phyloP scores from a whole-genome alignment of 257 asterid genomes.

The Orobanche coerulescens region DNA sequence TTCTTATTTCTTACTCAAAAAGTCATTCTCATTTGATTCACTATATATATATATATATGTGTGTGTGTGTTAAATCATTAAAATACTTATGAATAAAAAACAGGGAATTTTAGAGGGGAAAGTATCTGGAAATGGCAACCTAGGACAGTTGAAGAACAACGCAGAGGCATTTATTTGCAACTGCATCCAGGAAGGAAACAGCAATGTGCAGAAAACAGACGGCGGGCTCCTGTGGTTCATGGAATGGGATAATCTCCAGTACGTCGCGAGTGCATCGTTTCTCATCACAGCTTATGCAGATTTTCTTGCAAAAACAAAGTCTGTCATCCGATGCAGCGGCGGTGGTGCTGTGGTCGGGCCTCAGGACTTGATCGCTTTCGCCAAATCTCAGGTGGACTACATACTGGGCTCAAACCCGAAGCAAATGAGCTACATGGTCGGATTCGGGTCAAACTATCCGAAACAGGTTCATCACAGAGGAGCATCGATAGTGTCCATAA shows the following conservation, averaged over 20 bases:
- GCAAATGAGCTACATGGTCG: slow-evolving; percentile 58
- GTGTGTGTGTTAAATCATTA: no score
- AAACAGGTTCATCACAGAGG: slow-evolving; percentile 47
- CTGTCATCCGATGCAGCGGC: slow-evolving; percentile 26
- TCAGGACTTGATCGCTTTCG: slow-evolving; percentile 24
- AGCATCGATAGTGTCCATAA: slow-evolving; percentile 55
- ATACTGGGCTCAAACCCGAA: slow-evolving; percentile 50
- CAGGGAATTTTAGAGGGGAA: slow-evolving; percentile 33
- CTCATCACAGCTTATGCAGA: slow-evolving; percentile 36
- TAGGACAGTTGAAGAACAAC: slow-evolving; percentile 20
- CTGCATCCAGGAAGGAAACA: slow-evolving; percentile 37
- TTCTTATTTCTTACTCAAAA: no score
- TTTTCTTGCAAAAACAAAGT: slow-evolving; percentile 19
- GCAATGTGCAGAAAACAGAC: slow-evolving; percentile 22
- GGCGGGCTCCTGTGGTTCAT: slow-evolving; percentile 49
- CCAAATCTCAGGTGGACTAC: slow-evolving; percentile 44
- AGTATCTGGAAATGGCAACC: slow-evolving; percentile 18
- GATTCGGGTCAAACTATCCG: slow-evolving; percentile 54
- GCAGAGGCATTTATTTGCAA: slow-evolving; percentile 53
- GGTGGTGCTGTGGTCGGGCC: slow-evolving; percentile 29
- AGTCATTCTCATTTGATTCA: no score
- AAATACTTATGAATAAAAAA: no score
- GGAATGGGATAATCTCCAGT: slow-evolving; percentile 49
- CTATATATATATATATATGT: no score
- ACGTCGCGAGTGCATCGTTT: slow-evolving; percentile 40